Percentiles rank a stretch among this genome's conserved stretches.
Conservation (phyloP, 73 alveolate species). For the Paramecium sexaurelia region DNA sequence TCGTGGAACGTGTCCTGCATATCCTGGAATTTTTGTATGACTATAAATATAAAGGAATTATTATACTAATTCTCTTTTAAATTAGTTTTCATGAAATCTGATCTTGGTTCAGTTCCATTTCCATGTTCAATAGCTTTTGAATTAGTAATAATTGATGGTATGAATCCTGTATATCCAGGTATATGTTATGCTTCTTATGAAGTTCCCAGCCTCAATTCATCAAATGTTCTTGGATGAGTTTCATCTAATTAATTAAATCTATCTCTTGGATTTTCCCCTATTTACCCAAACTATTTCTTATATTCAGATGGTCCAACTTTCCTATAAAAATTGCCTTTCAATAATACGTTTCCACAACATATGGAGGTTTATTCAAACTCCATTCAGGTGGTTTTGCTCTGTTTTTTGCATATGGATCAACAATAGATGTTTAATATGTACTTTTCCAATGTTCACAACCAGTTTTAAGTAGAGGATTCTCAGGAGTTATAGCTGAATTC, state of each 20-base stretch:
- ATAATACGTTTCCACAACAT: conserved; percentile 58
- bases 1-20: conserved; percentile 68
- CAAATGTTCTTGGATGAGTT: conserved; percentile 39
- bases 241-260: conserved; percentile 59
- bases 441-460: conserved; percentile 68
- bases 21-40: conserved; percentile 70
- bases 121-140: conserved; percentile 66
- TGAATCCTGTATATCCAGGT: conserved; percentile 69
- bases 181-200: conserved; percentile 57
- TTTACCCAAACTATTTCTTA: conserved; percentile 57
- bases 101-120: conserved; percentile 60
- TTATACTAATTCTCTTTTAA: conserved; percentile 64
- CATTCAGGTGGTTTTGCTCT: conserved; percentile 65
- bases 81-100: conserved; percentile 57
- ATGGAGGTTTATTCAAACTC: conserved; percentile 60
- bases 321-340: not conserved
- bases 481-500: conserved; percentile 29
- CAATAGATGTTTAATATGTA: conserved; percentile 55
- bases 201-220: conserved; percentile 59
- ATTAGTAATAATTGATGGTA: conserved; percentile 53
- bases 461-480: conserved; percentile 55
- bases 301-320: conserved; percentile 69
- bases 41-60: not conserved
- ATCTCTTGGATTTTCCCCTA: conserved; percentile 63
- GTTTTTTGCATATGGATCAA: conserved; percentile 64